Evolutionary conservation across 2,329 filamentous ascomycete genomes (phyloP), one percentile per base, ranked within the genome.

Genomic region (Colletotrichum sublineola): DNA sequence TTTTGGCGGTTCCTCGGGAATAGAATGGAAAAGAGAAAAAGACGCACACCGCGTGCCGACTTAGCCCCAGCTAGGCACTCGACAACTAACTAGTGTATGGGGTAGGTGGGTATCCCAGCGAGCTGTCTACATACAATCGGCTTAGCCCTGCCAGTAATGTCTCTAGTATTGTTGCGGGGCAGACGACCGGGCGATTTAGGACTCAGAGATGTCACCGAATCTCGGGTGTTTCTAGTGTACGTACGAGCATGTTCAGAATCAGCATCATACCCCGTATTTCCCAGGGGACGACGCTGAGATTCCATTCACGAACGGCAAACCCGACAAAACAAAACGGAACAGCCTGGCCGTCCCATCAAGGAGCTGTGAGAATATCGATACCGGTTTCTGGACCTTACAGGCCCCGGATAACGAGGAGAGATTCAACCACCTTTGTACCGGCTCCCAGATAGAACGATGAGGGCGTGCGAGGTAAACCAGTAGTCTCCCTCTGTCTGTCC

Each of bases 401-500:
- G n/a, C 40, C 46, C 57, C 20, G 20, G 18, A 56, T 56, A 31
- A 62, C 12, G 40, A 36, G 18, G 8, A 18, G 42, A 44, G 15
- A 20, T 44, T 8, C 18, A 42, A 44, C 42, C 42, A 44, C 42
- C 42, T 20, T 24, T 24, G 24, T 24, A 24, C 24, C 24, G 24
- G 24, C 24, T 24, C 24, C 24, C 24, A 24, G 24, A 24, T 24
- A 24, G 24, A 24, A 24, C 18, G 42, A 20, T 6, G n/a, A 29
- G 29, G 14, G 29, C 24, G 5, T 46, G 31, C 24, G 40, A 52
- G 44, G 33, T 20, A 33, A 24, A 40, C 18, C 18, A 18, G 38
- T 46, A 46, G 63, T 48, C 31, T 56, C 61, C n/a, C 18, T 29
- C 63, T 56, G 56, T 40, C 31, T 46, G 31, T 33, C 55, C 40